Base-by-base conservation (phyloP, 441 rosid genomes). In the Euphorbia corollata region DNA sequence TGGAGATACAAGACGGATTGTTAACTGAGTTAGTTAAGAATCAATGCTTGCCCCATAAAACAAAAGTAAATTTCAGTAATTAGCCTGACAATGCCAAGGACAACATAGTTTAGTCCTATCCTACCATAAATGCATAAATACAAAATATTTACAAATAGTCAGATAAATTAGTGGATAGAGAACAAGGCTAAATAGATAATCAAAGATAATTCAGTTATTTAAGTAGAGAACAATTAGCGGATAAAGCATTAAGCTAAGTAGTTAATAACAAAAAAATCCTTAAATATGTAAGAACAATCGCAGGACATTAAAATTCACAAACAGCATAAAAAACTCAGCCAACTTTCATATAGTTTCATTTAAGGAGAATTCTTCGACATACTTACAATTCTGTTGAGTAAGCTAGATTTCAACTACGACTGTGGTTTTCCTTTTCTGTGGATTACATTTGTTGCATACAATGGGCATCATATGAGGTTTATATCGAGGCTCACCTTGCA, bases 11-110 rank as follows among this genome's bases (percentile, higher is more conserved):
- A 75, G 73, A 76, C 64, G 53, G 77, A 82, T 70, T 73, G 89
- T 83, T 84, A 83, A 83, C 68, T 72, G 73, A 73, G 91, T 87
- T 77, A 83, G 96, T 79, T 70, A 81, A 71, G 73, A 67, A 74
- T 72, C 74, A 81, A 68, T 62, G 63, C 71, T 74, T 75, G 75
- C 77, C 83, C 79, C 68, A 72, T 39, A 23, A 75, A 70, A 72
- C 73, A 73, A 48, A 79, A 70, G 68, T 43, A 79, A 75, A 69
- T 57, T 75, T 72, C 68, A 60, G 67, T 78, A 69, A 45, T 51
- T 68, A 73, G 70, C 69, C 78, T 54, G 62, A 45, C 66, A 69
- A 73, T 68, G 72, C 69, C 60, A 69, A 69, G 53, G 55, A 50
- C 51, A 39, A 38, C 51, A 59, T 13, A 54, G 56, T 68, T 64